phyloP scores from a whole-genome alignment of 257 asterid species.

The Avicennia marina region DNA sequence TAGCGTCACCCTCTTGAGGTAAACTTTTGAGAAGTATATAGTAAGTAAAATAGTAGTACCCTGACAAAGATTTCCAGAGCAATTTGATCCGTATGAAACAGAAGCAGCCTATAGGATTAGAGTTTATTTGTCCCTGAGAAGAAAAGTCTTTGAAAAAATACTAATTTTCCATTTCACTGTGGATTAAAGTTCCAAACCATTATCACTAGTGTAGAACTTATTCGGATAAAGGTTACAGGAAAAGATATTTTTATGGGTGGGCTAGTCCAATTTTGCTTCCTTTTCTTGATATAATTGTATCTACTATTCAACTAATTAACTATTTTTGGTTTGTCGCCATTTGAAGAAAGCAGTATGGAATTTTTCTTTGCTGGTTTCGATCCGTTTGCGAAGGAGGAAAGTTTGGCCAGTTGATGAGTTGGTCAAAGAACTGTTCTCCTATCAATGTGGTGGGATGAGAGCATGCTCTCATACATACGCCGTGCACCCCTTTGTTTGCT shows the following conservation, averaged over 20 bases:
- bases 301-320: too few relatives aligned
- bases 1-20: background rate
- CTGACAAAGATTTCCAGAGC: background rate
- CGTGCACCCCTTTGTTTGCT: too few relatives aligned
- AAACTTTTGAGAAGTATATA: background rate
- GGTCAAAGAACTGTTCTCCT: too few relatives aligned
- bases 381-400: too few relatives aligned
- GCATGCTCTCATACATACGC: too few relatives aligned
- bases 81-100: slow-evolving; percentile 23
- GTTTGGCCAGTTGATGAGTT: too few relatives aligned
- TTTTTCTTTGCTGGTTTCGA: too few relatives aligned
- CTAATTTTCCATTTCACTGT: too few relatives aligned
- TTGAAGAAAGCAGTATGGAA: too few relatives aligned
- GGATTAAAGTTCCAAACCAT: background rate
- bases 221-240: background rate
- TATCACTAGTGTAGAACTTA: background rate
- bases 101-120: slow-evolving; percentile 1
- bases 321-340: background rate
- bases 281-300: too few relatives aligned
- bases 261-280: background rate
- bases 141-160: background rate
- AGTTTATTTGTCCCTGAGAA: background rate
- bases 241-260: background rate
- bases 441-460: too few relatives aligned
- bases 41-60: background rate